Percentiles rank a stretch among this genome's conserved stretches.
Evolutionary conservation across 805 yeast genomes (phyloP).

Genomic region (Phaffomyces opuntiae): DNA sequence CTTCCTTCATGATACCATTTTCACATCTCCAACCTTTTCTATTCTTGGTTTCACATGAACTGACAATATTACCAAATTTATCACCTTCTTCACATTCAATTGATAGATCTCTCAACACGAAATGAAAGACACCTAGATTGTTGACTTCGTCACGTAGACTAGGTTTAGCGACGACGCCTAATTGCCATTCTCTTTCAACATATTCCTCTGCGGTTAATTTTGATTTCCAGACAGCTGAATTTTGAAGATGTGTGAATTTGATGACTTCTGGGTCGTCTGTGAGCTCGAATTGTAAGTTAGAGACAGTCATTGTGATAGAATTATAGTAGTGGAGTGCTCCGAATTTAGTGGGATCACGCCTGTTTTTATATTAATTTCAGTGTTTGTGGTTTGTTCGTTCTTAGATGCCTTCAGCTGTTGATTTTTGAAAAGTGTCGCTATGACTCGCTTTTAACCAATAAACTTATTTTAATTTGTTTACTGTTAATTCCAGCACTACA

Average conservation of each 20-base stretch:
- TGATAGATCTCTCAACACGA: slow-evolving; percentile 24
- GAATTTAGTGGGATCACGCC: too few relatives aligned
- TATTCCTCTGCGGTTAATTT: slow-evolving; percentile 28
- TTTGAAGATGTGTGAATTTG: slow-evolving; percentile 28
- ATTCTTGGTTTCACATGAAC: slow-evolving; percentile 35
- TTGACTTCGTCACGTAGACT: slow-evolving; percentile 15
- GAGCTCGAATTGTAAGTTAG: slow-evolving; percentile 10
- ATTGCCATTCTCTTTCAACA: slow-evolving; percentile 28
- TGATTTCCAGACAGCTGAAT: slow-evolving; percentile 29
- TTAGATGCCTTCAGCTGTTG: slow-evolving; percentile 3
- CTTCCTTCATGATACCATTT: slow-evolving; percentile 22
- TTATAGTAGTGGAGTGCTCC: too few relatives aligned
- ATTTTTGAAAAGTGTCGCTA: slow-evolving; percentile 3
- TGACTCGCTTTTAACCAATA: too few relatives aligned
- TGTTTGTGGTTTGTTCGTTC: neutral
- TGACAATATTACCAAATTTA: slow-evolving; percentile 29
- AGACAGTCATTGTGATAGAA: slow-evolving; percentile 2
- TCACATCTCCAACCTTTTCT: slow-evolving; percentile 28
- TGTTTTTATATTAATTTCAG: neutral
- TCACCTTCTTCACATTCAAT: slow-evolving; percentile 14
- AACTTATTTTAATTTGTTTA: too few relatives aligned
- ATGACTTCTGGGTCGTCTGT: slow-evolving; percentile 27
- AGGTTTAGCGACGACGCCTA: slow-evolving; percentile 24
- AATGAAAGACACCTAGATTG: slow-evolving; percentile 30
- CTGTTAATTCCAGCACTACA: too few relatives aligned